These are phyloP conservation scores for Sugiyamaella grinbergsii DNA, from an alignment of 1,139 yeast species.

Conservation along the genomic window DNA sequence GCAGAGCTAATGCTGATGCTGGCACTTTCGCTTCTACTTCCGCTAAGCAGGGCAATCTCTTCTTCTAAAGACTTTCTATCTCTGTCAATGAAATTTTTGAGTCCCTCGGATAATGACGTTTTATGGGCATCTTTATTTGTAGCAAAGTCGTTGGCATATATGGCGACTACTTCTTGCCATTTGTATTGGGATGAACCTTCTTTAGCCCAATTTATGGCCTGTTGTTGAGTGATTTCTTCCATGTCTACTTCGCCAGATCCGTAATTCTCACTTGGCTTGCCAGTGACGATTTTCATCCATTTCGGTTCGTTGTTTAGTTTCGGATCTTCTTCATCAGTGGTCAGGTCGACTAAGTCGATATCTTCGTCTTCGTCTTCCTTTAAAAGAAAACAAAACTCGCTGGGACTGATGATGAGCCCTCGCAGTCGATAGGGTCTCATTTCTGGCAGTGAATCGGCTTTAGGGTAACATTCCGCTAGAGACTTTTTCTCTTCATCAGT, in stretches of 20 bases:
- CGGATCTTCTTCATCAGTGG: constrained; percentile 10
- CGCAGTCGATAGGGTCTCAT: constrained; percentile 32
- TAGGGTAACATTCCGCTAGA: constrained; percentile 26
- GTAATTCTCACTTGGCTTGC: constrained; percentile 8
- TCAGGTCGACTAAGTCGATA: constrained; percentile 27
- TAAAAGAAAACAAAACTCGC: constrained; percentile 33
- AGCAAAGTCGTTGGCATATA: constrained; percentile 35
- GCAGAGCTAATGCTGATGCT: background rate
- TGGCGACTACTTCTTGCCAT: constrained; percentile 34
- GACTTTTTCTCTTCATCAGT: constrained; percentile 13
- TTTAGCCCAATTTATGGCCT: constrained; percentile 31
- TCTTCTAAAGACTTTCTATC: constrained; percentile 26
- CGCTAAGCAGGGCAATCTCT: constrained; percentile 4
- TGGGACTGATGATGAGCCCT: constrained; percentile 38
- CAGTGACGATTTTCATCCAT: constrained; percentile 30
- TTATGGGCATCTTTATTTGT: constrained; percentile 25
- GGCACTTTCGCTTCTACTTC: too few relatives aligned
- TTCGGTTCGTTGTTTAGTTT: constrained; percentile 1
- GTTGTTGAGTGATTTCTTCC: constrained; percentile 24
- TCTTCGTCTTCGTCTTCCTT: constrained; percentile 18
- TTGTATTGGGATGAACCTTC: constrained; percentile 31
- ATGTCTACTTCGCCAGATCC: constrained; percentile 13
- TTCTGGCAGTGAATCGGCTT: constrained; percentile 25
- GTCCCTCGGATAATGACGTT: constrained; percentile 23
- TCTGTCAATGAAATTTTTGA: constrained; percentile 27